Conservation (phyloP, 2,329 filamentous ascomycete species). For the Cladosporium velox region DNA sequence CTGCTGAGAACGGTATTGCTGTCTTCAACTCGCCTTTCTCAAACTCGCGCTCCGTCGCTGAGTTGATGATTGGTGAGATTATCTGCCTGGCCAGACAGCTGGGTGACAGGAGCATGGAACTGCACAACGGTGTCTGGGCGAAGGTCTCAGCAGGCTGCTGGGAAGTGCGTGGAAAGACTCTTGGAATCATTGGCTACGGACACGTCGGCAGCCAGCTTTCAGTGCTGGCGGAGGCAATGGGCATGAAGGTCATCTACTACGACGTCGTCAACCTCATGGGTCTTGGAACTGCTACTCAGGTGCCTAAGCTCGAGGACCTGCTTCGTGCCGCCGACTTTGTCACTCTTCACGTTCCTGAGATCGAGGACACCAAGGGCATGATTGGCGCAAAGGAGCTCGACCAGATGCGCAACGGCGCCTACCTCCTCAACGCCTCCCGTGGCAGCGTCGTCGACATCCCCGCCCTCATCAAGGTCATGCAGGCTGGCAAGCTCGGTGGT, state of each 20-base stretch:
- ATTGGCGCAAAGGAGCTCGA: constrained; percentile 77
- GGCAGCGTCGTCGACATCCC: constrained; percentile 94
- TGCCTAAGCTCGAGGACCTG: constrained; percentile 73
- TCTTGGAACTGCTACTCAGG: constrained; percentile 82
- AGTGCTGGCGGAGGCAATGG: constrained; percentile 94
- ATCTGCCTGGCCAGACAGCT: constrained; percentile 90
- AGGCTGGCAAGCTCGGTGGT: constrained; percentile 82
- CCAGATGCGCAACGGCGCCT: constrained; percentile 89
- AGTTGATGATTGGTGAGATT: constrained; percentile 92
- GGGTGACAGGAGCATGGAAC: constrained; percentile 87
- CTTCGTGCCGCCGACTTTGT: constrained; percentile 85
- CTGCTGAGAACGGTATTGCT: constrained; percentile 82
- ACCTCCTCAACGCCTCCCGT: constrained; percentile 93
- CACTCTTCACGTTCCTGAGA: constrained; percentile 90
- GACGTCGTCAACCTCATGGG: constrained; percentile 94
- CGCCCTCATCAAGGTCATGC: constrained; percentile 84
- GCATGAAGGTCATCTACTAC: constrained; percentile 97
- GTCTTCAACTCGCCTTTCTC: constrained; percentile 99
- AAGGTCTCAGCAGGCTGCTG: constrained; percentile 96
- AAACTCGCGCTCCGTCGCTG: constrained; percentile 95
- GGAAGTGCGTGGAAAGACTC: constrained; percentile 96
- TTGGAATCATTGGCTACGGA: constrained; percentile 95
- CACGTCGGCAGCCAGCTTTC: constrained; percentile 97
- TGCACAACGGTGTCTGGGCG: constrained; percentile 95
- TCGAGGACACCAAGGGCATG: constrained; percentile 90